Conservation (phyloP, 2,329 filamentous ascomycete genomes). For the Trichoderma sp. region DNA sequence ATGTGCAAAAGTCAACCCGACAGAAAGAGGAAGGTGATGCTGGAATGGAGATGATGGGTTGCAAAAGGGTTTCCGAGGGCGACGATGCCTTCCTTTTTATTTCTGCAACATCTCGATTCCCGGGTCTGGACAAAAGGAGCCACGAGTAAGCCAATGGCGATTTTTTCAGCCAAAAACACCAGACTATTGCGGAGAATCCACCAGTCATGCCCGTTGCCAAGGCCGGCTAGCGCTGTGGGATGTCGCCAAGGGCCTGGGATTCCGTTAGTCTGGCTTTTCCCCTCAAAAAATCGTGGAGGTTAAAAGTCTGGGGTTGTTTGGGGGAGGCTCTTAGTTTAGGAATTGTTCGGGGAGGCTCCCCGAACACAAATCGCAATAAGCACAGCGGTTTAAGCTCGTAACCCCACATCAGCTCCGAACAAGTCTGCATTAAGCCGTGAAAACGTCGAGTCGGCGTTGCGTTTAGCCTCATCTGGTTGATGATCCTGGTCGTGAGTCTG, state of each 20-base stretch:
- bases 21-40: neutral
- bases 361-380: neutral
- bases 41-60: neutral
- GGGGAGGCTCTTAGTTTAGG: neutral
- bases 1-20: neutral
- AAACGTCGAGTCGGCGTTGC: neutral
- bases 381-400: neutral
- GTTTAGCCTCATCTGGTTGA: neutral
- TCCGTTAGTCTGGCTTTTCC: neutral
- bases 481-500: neutral
- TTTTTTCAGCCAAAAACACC: neutral
- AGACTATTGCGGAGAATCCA: neutral
- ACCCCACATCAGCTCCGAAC: neutral
- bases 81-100: neutral
- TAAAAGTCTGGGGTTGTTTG: neutral
- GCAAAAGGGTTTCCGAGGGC: too few species aligned
- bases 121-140: neutral
- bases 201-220: neutral
- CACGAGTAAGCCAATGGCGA: neutral
- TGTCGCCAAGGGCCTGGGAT: neutral
- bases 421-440: neutral
- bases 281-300: constrained; percentile 7
- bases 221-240: neutral
- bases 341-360: neutral
- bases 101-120: neutral